A percentile compares a stretch with the other conserved stretches of the same genome.
phyloP scores from a whole-genome alignment of 805 yeast species.

The Huiozyma naganishii region DNA sequence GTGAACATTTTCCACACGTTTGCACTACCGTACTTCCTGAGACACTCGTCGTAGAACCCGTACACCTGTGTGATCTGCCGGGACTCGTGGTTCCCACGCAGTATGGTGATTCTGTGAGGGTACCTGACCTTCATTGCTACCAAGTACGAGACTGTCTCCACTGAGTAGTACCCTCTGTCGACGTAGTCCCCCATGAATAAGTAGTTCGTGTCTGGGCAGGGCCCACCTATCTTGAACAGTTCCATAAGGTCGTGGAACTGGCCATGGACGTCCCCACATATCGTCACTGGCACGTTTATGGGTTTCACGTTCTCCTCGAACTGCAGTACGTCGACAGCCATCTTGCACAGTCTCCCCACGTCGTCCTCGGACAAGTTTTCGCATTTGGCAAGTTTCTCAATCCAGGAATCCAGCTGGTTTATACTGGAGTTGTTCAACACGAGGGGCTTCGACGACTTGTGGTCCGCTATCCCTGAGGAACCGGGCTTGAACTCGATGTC shows the following conservation, averaged over 20 bases:
- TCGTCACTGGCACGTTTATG: conserved; percentile 89
- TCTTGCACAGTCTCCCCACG: conserved; percentile 68
- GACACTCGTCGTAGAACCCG: conserved; percentile 92
- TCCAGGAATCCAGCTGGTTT: conserved; percentile 78
- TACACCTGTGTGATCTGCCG: conserved; percentile 94
- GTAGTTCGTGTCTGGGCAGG: conserved; percentile 84
- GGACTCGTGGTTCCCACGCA: conserved; percentile 91
- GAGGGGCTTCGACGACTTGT: conserved; percentile 30
- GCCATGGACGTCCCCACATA: conserved; percentile 95
- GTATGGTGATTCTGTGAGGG: conserved; percentile 82
- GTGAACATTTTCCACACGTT: conserved; percentile 90
- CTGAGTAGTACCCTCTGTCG: conserved; percentile 72
- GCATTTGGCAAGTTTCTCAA: conserved; percentile 66
- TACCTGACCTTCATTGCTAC: conserved; percentile 89
- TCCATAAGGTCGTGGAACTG: conserved; percentile 94
- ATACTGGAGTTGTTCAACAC: conserved; percentile 36
- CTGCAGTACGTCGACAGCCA: conserved; percentile 86
- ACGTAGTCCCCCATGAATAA: conserved; percentile 89
- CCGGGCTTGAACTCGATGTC: conserved; percentile 24
- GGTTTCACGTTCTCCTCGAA: conserved; percentile 93
- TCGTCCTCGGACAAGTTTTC: conserved; percentile 74
- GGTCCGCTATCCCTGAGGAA: conserved; percentile 30
- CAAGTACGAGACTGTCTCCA: conserved; percentile 79
- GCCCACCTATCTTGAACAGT: conserved; percentile 86
- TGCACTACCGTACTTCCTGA: conserved; percentile 85